Evolutionary conservation across 2,329 filamentous ascomycete species (phyloP), one percentile per base, ranked within the genome.

Genomic region (Lachnum nothofagi): DNA sequence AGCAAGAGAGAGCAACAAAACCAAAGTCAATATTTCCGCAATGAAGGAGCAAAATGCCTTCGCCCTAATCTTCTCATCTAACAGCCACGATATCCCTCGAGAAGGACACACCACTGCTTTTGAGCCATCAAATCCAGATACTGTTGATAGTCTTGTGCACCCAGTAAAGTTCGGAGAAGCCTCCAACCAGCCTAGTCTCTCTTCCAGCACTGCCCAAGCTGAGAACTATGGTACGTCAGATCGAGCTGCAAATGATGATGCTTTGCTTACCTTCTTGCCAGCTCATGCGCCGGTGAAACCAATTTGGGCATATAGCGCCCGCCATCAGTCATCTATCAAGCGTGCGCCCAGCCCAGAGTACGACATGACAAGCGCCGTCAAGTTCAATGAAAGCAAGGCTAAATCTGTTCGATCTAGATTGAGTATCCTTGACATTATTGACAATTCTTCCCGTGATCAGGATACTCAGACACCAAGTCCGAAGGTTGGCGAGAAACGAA

Each of bases 361-460:
- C 16, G 60, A 63, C 33, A 61, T 63, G 59, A 63, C 59, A 27
- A 63, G 61, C 44, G 60, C 61, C 6, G 55, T 54, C 20, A 53
- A 19, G 17, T 63, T 54, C 48, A 59, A 60, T 39, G 44, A 55
- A 17, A 60, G 57, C 39, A 61, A 61, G 46, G 48, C 50, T 10
- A 40, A 47, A 23, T 47, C 54, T 17, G 37, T 48, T 48, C 56
- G 62, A 9, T 62, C 58, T 24, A 53, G 52, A 29, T 50, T 63
- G 14, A 62, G 60, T 37, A 64, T 65, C 27, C 44, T 57, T 29
- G 62, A 65, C 35, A 61, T 65, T 34, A 61, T 65, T 24, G 61
- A 63, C 8, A 46, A 31, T 12, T 48, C 54, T 27, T 40, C 53
- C 14, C 39, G 44, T 12, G 43, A 35, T 9, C 38, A 39, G 20